phyloP scores from a whole-genome alignment of 345 rosid species.

The Bruguiera parviflora region DNA sequence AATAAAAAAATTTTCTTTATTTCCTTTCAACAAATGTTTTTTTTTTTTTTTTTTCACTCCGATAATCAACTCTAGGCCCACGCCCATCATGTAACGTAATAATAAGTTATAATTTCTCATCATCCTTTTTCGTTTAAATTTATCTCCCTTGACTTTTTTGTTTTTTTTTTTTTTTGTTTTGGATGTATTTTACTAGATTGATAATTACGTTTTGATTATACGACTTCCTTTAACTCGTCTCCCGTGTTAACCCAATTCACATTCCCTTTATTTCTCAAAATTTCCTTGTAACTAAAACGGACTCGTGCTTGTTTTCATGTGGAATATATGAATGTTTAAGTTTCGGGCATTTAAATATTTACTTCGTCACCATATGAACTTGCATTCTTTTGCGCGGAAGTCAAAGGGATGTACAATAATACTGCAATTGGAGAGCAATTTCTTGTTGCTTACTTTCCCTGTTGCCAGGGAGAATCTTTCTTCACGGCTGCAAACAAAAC shows the following conservation, averaged over 20 bases:
- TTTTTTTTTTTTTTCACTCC: neutral
- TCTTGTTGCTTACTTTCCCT: no score
- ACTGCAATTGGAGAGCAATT: no score
- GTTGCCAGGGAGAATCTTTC: neutral
- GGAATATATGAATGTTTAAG: neutral
- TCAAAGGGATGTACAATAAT: no score
- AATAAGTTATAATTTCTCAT: constrained; percentile 14
- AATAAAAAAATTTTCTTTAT: neutral
- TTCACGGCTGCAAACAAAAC: neutral
- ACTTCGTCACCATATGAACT: neutral
- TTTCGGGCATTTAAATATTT: no score
- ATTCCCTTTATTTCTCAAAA: no score
- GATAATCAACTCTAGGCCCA: constrained; percentile 13
- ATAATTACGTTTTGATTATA: constrained; percentile 18
- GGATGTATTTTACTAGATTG: neutral
- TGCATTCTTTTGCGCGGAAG: neutral
- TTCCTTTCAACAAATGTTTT: neutral
- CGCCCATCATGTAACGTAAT: constrained; percentile 19
- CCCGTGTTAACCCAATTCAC: no score
- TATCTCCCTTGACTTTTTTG: neutral
- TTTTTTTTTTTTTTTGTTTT: no score
- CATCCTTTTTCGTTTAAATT: neutral
- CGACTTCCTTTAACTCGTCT: constrained; percentile 15
- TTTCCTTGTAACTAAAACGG: no score
- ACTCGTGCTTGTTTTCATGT: no score